These are phyloP conservation scores for Ogataea haglerorum DNA, from an alignment of 805 yeast genomes.

Conservation along the genomic window DNA sequence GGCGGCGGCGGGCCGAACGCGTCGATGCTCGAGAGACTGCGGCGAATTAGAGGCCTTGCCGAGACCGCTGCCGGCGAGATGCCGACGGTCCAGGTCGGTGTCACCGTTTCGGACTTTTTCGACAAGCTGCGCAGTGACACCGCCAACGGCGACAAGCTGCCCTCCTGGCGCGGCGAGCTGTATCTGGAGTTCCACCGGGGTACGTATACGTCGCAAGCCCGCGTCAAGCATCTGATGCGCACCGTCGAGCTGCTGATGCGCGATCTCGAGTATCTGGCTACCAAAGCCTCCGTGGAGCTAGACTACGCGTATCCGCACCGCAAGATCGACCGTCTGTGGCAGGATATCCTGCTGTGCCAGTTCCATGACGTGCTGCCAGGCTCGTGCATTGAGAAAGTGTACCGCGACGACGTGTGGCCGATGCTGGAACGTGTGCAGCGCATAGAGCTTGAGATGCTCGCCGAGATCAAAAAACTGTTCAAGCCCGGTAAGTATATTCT, in stretches of 20 bases:
- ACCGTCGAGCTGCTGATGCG: slow-evolving; percentile 70
- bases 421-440: slow-evolving; percentile 59
- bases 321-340: slow-evolving; percentile 76
- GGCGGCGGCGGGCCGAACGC: slow-evolving; percentile 99
- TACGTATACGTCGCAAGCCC: slow-evolving; percentile 92
- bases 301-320: slow-evolving; percentile 70
- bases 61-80: slow-evolving; percentile 70
- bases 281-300: slow-evolving; percentile 59
- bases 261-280: slow-evolving; percentile 81
- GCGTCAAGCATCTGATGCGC: slow-evolving; percentile 78
- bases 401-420: slow-evolving; percentile 81
- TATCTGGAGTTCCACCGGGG: slow-evolving; percentile 96
- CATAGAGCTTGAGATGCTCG: slow-evolving; percentile 49
- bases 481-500: slow-evolving; percentile 24
- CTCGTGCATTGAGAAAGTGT: slow-evolving; percentile 90
- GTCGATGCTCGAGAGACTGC: slow-evolving; percentile 87
- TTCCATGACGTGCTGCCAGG: slow-evolving; percentile 99
- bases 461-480: slow-evolving; percentile 36
- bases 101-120: slow-evolving; percentile 77
- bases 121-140: slow-evolving; percentile 61
- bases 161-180: slow-evolving; percentile 90
- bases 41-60: slow-evolving; percentile 86
- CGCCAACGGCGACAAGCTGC: slow-evolving; percentile 62
- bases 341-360: slow-evolving; percentile 82
- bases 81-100: slow-evolving; percentile 79